Percentiles rank a stretch among this genome's conserved stretches.
These are phyloP conservation scores for Tetradesmus obliquus DNA, from an alignment of 139 green algal genomes.

Conservation along the genomic window DNA sequence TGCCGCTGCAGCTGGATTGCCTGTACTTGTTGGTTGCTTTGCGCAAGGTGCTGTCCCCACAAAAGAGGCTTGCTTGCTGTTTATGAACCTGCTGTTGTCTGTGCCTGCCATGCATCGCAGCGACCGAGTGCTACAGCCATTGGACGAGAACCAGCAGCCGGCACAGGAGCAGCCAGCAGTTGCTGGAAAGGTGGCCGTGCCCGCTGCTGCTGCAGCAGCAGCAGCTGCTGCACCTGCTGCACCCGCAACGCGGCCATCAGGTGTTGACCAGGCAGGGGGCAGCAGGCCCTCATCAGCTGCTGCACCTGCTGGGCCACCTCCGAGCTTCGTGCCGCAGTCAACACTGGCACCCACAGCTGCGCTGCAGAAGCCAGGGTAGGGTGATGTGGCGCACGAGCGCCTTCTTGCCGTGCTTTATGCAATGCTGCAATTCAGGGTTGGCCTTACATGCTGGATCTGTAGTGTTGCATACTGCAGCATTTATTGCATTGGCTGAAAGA, in stretches of 20 bases:
- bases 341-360: background rate
- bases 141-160: background rate
- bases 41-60: background rate
- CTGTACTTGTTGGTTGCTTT: background rate
- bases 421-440: background rate
- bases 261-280: background rate
- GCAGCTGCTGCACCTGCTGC: background rate
- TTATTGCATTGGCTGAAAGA: no score
- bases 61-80: background rate
- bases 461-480: background rate
- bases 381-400: no score
- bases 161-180: background rate
- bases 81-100: background rate
- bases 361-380: slow-evolving; percentile 20
- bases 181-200: background rate
- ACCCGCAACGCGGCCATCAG: background rate
- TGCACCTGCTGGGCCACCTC: slow-evolving; percentile 6
- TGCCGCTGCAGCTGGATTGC: background rate
- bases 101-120: background rate
- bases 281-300: background rate
- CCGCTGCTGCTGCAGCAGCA: background rate
- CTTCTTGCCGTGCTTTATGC: background rate
- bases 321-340: slow-evolving; percentile 28
- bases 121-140: background rate
- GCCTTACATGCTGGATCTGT: background rate